Evolutionary conservation across 2,329 filamentous ascomycete species (phyloP).

Genomic region (Fusarium sp.): DNA sequence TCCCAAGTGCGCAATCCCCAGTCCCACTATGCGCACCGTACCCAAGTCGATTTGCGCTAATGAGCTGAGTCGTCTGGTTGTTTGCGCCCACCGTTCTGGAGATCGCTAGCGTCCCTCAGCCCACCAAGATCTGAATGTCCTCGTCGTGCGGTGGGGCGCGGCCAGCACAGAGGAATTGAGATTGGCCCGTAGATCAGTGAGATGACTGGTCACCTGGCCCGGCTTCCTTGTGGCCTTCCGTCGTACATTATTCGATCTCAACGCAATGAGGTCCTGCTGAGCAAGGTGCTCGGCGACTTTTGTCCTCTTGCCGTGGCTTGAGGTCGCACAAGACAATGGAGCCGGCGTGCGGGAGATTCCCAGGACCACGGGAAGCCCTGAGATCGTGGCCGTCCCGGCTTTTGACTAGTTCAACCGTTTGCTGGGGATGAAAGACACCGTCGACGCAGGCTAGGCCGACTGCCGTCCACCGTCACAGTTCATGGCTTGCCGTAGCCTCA

Average conservation of each 20-base stretch:
- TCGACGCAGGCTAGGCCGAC: constrained; percentile 41
- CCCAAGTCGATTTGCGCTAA: constrained; percentile 38
- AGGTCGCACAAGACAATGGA: constrained; percentile 29
- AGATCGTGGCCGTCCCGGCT: constrained; percentile 43
- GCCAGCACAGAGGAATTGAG: constrained; percentile 40
- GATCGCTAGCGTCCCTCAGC: constrained; percentile 44
- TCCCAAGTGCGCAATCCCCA: constrained; percentile 18
- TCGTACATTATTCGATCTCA: constrained; percentile 13
- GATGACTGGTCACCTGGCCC: constrained; percentile 41
- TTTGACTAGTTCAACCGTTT: constrained; percentile 38
- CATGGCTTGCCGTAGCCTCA: constrained; percentile 47
- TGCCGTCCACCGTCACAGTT: constrained; percentile 42
- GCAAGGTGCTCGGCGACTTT: constrained; percentile 19
- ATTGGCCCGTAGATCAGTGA: constrained; percentile 45
- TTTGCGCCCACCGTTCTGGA: constrained; percentile 44
- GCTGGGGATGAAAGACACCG: constrained; percentile 42
- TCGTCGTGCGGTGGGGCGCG: constrained; percentile 37
- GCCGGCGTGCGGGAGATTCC: constrained; percentile 44
- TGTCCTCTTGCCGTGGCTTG: constrained; percentile 13
- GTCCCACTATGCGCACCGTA: constrained; percentile 18
- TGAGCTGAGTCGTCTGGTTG: constrained; percentile 43
- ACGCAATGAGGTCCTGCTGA: constrained; percentile 3
- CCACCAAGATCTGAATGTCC: constrained; percentile 44
- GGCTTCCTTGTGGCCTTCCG: constrained; percentile 13
- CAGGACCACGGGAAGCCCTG: constrained; percentile 42